phyloP scores from a whole-genome alignment of 2,329 filamentous ascomycete genomes.

The Epichloe coenophiala region DNA sequence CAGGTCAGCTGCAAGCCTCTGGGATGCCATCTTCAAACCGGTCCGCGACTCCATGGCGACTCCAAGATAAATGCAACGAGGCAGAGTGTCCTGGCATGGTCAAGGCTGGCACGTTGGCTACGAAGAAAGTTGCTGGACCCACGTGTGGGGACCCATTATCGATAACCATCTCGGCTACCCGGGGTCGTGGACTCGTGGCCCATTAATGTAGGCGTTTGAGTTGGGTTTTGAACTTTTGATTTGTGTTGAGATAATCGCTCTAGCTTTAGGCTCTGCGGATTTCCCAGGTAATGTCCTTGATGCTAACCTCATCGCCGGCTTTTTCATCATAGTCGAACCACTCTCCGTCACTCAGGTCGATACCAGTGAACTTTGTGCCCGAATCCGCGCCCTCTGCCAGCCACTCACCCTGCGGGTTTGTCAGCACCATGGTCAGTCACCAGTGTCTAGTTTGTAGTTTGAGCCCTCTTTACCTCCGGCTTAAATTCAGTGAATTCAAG shows the following conservation, averaged over 20 bases:
- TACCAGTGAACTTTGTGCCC: constrained; percentile 62
- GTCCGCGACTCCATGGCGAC: background rate
- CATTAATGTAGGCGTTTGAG: background rate
- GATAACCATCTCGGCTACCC: background rate
- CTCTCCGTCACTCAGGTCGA: constrained; percentile 79
- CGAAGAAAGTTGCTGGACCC: background rate
- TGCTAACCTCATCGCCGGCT: constrained; percentile 77
- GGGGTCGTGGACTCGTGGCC: background rate
- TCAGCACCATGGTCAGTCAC: background rate
- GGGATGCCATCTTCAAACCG: constrained; percentile 7
- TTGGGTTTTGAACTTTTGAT: no score
- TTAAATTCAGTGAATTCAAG: constrained; percentile 87
- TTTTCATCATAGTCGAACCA: constrained; percentile 99
- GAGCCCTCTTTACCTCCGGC: constrained; percentile 50
- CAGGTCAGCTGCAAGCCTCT: constrained; percentile 12
- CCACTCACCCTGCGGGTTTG: constrained; percentile 61
- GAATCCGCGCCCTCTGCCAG: constrained; percentile 71
- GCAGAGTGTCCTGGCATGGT: background rate
- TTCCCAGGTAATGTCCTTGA: constrained; percentile 80
- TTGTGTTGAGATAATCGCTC: background rate
- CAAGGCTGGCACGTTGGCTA: background rate
- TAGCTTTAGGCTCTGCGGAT: constrained; percentile 52
- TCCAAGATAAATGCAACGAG: background rate
- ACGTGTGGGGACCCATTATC: background rate
- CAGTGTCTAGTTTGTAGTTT: no score